Base-by-base conservation (phyloP, 371 early-diverging fungal genomes). In the Mucor lusitanicus region DNA sequence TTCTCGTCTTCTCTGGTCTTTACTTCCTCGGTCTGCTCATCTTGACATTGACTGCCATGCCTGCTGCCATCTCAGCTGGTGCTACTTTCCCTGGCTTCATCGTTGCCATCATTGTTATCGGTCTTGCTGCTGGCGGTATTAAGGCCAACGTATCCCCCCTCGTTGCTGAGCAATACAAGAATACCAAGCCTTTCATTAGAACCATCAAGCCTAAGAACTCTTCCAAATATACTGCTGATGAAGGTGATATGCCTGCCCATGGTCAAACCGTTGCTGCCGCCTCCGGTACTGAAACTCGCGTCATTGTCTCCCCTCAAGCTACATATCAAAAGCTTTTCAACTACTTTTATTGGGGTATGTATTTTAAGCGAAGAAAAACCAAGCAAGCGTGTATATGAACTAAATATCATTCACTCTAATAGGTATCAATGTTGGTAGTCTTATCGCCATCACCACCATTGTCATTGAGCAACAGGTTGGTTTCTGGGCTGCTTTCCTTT, bases 1-100 rank as follows among this genome's bases (percentile, higher is more conserved):
- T 95, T 28, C 59, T 92, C 8, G 39, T 87, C 27, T 92, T 94
- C 56, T 75, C 87, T 27, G 42, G 76, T 56, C 64, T 90, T 27
- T 95, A 96, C 69, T 69, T 89, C 6, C 40, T 89, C n/a, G 96
- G 97, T 56, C 73, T 91, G n/a, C 37, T 85, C 25, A 74, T 92
- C 37, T 65, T 93, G 59, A 80, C 90, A 0, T 68, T 90, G 11
- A 89, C 92, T 3, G 77, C 93, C 1, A 78, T 87, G 21, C 77
- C 87, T 28, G 66, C 83, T 30, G 79, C 85, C 13, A 84, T 92
- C 55, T 75, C 77, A 23, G 75, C 77, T 37, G 75, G 81, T 15
- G 80, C 82, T 28, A 85, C 88, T 19, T 77, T 90, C 44, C 85
- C 91, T 13, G 88, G 92, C 0, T 87, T 91, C 53, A 75, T 90